These are phyloP conservation scores for Athelia sp. DNA, from an alignment of 1,284 basidiomycete genomes.

Conservation along the genomic window DNA sequence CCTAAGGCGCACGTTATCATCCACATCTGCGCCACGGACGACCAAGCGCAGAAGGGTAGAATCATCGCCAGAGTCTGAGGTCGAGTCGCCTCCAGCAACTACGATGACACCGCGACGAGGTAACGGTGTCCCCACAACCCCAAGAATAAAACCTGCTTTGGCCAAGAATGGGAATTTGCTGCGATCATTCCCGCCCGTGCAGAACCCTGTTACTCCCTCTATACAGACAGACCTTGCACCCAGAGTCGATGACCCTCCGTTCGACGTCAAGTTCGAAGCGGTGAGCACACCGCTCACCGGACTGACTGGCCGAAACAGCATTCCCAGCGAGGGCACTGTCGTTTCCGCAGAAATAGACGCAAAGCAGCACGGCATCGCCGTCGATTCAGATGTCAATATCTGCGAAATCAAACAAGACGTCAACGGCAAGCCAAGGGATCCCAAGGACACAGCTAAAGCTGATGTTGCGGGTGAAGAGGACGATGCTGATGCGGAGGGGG, in stretches of 20 bases:
- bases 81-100: slow-evolving; percentile 8
- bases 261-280: slow-evolving; percentile 45
- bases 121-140: too few species aligned
- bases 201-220: too few species aligned
- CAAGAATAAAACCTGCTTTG: too few species aligned
- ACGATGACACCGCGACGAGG: too few species aligned
- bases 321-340: slow-evolving; percentile 46
- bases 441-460: slow-evolving; percentile 5
- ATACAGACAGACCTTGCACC: background rate
- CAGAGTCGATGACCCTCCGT: slow-evolving; percentile 6
- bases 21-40: background rate
- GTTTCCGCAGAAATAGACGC: slow-evolving; percentile 15
- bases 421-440: background rate
- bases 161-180: too few species aligned
- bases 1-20: background rate
- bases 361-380: background rate
- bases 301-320: slow-evolving; percentile 44
- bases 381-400: too few species aligned
- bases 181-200: too few species aligned
- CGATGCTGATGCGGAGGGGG: slow-evolving; percentile 38
- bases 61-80: slow-evolving; percentile 31
- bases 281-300: slow-evolving; percentile 47
- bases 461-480: slow-evolving; percentile 22
- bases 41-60: slow-evolving; percentile 43
- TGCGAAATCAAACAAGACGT: too few species aligned